Conservation (phyloP, 2,329 filamentous ascomycete species). For the Cordyceps tenuipes region DNA sequence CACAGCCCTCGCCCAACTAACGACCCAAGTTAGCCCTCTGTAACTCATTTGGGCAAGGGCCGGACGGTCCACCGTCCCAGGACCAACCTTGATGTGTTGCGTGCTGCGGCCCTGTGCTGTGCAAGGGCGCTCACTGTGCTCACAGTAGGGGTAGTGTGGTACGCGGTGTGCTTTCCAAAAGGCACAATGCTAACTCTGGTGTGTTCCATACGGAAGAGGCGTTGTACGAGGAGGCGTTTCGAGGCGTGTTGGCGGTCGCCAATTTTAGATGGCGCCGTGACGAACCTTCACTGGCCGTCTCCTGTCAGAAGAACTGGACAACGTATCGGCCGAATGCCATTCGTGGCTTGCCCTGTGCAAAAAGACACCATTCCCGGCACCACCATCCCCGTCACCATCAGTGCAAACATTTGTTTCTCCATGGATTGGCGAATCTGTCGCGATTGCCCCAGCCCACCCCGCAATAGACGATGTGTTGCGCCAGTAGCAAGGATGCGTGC, state of each 20-base stretch:
- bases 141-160: no score
- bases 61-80: not conserved
- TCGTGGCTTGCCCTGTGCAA: not conserved
- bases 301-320: not conserved
- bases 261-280: conserved; percentile 1
- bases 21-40: not conserved
- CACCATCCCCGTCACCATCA: conserved; percentile 2
- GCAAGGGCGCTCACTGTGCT: not conserved
- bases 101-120: not conserved
- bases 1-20: conserved; percentile 1
- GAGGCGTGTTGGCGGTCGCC: not conserved
- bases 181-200: conserved; percentile 6
- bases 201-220: not conserved
- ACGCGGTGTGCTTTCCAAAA: not conserved
- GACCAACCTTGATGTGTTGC: conserved; percentile 4
- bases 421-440: not conserved
- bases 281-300: not conserved
- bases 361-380: not conserved
- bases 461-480: conserved; percentile 2
- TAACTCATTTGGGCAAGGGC: conserved; percentile 4
- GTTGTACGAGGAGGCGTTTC: conserved; percentile 1
- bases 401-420: not conserved
- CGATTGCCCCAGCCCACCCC: not conserved
- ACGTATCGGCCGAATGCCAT: not conserved
- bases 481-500: not conserved